phyloP scores from a whole-genome alignment of 139 green algal species.

The Edaphochlamys debaryana region DNA sequence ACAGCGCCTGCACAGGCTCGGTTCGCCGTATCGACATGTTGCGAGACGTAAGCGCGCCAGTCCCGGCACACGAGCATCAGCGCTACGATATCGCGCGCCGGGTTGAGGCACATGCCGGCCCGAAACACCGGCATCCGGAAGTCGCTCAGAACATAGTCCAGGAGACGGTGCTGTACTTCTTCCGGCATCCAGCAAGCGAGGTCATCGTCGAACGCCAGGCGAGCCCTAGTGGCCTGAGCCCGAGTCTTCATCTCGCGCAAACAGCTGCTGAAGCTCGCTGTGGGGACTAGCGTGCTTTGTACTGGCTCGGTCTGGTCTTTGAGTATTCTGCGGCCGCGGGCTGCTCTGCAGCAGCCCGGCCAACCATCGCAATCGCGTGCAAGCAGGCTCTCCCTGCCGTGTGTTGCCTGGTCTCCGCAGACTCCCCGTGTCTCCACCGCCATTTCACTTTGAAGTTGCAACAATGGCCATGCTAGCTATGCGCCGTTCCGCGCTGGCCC shows the following conservation, averaged over 20 bases:
- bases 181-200: not conserved
- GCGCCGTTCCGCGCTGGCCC: not conserved
- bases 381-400: no score
- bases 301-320: no score
- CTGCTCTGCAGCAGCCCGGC: no score
- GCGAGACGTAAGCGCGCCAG: not conserved
- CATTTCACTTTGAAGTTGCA: not conserved
- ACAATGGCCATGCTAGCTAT: not conserved
- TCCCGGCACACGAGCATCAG: constrained; percentile 17
- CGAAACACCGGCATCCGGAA: not conserved
- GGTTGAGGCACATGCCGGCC: not conserved
- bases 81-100: not conserved
- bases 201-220: not conserved
- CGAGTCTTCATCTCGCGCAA: constrained; percentile 5
- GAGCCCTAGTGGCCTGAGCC: not conserved
- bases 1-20: not conserved
- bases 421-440: not conserved
- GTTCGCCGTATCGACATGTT: not conserved
- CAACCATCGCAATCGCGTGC: no score
- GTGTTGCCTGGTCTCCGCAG: no score
- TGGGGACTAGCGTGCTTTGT: no score
- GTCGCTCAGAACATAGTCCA: not conserved
- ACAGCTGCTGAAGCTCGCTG: no score
- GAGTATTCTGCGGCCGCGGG: no score
- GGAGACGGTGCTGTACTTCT: not conserved